Conservation (phyloP, 345 rosid species). For the Gossypium arboreum region DNA sequence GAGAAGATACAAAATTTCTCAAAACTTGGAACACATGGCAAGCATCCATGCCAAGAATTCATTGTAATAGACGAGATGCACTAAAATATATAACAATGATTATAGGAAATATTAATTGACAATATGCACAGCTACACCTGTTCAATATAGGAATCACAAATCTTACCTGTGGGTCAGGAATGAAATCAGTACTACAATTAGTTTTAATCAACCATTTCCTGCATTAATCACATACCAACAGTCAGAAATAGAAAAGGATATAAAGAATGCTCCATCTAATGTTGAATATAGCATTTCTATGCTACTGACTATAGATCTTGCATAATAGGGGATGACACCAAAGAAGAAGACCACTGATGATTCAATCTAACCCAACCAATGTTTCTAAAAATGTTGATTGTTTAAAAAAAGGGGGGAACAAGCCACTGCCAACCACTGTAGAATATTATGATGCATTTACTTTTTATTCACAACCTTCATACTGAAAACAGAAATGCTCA, state of each 20-base stretch:
- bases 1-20: slow-evolving; percentile 28
- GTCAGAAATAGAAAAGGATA: slow-evolving; percentile 6
- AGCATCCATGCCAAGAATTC: slow-evolving; percentile 17
- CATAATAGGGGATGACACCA: neutral
- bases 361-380: neutral
- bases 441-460: neutral
- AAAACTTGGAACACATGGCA: slow-evolving; percentile 16
- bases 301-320: neutral
- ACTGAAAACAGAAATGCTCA: neutral
- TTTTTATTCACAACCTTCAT: neutral
- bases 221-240: slow-evolving; percentile 13
- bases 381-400: neutral
- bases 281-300: neutral
- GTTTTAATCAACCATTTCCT: slow-evolving; percentile 27
- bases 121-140: slow-evolving; percentile 33
- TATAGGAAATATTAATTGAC: neutral
- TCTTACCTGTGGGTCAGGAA: slow-evolving; percentile 4
- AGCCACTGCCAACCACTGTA: neutral
- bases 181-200: neutral
- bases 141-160: neutral
- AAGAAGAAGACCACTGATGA: neutral
- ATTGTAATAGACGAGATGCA: slow-evolving; percentile 7
- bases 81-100: slow-evolving; percentile 1
- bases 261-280: neutral
- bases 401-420: neutral